phyloP scores from a whole-genome alignment of 2,329 filamentous ascomycete species.

The Pyrenophora graminea region DNA sequence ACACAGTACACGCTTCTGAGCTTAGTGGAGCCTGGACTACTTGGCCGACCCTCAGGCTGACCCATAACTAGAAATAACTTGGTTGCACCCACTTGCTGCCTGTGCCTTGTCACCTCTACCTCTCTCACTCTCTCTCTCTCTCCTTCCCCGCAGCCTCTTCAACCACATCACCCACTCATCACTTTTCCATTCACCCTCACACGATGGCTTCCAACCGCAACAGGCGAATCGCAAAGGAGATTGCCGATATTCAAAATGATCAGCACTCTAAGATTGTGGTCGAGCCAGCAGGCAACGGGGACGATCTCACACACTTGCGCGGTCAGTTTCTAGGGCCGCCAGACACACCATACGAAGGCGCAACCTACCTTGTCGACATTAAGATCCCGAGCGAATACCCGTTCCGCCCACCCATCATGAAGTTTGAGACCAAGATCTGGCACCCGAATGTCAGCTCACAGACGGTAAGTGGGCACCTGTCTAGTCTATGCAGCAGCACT shows the following conservation, averaged over 20 bases:
- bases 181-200: background rate
- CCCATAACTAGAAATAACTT: constrained; percentile 9
- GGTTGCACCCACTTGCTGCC: constrained; percentile 11
- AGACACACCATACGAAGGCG: constrained; percentile 90
- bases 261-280: constrained; percentile 76
- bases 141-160: background rate
- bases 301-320: constrained; percentile 78
- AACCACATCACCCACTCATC: too few species aligned
- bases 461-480: constrained; percentile 64
- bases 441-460: constrained; percentile 96
- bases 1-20: constrained; percentile 1
- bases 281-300: constrained; percentile 62
- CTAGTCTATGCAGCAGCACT: too few species aligned
- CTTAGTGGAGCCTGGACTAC: constrained; percentile 6
- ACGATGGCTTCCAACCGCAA: constrained; percentile 62
- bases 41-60: constrained; percentile 15
- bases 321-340: constrained; percentile 85
- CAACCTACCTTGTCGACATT: constrained; percentile 81
- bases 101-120: constrained; percentile 1
- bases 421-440: constrained; percentile 92
- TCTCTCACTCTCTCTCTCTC: constrained; percentile 4
- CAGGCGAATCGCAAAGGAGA: constrained; percentile 73
- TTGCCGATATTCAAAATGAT: constrained; percentile 75
- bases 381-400: constrained; percentile 87
- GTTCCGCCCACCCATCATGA: constrained; percentile 89